These are phyloP conservation scores for Piloderma croceum DNA, from an alignment of 768 basidiomycete genomes.

Conservation along the genomic window DNA sequence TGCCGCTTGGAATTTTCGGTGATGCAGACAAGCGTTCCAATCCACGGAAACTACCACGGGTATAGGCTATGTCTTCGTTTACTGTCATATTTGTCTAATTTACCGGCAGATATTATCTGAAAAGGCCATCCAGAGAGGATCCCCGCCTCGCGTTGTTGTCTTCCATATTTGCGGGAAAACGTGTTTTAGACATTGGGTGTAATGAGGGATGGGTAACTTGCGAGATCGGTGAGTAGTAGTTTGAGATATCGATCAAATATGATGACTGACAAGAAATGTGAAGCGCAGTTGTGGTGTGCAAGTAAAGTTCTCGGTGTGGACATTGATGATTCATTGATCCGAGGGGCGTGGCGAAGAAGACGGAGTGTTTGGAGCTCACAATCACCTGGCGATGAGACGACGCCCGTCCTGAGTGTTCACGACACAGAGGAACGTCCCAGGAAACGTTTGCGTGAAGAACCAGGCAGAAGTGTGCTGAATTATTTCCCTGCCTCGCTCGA, in stretches of 20 bases:
- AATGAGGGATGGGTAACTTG: conserved; percentile 84
- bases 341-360: conserved; percentile 68
- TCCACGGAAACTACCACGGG: conserved; percentile 75
- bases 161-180: conserved; percentile 45
- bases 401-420: background rate
- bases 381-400: conserved; percentile 27
- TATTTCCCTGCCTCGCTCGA: conserved; percentile 79
- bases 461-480: conserved; percentile 19
- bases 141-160: conserved; percentile 63
- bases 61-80: conserved; percentile 21
- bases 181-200: conserved; percentile 79
- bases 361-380: conserved; percentile 69
- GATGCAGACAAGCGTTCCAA: no score
- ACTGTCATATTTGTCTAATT: background rate
- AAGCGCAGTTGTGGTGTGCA: conserved; percentile 64
- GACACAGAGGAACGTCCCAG: background rate
- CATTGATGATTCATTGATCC: conserved; percentile 72
- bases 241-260: no score
- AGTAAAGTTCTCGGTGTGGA: conserved; percentile 76
- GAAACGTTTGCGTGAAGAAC: conserved; percentile 1
- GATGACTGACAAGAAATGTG: no score
- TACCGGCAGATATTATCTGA: conserved; percentile 63
- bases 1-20: no score
- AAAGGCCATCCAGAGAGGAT: conserved; percentile 57
- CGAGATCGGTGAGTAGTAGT: conserved; percentile 77